Evolutionary conservation across 345 rosid species (phyloP), one percentile per base, ranked within the genome.

Genomic region (Turnera subulata): DNA sequence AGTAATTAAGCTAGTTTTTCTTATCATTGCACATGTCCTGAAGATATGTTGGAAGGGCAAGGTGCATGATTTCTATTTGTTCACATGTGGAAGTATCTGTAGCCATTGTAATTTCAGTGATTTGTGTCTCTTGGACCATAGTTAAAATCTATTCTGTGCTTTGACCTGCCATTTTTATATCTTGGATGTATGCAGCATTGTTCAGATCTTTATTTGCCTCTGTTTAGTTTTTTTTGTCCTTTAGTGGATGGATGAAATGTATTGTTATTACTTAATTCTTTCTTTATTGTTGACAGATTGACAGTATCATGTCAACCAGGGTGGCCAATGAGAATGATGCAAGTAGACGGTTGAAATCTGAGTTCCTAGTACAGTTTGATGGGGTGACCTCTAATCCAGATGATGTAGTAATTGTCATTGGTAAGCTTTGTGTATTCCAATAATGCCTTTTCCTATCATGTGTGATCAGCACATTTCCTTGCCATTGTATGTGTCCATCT

Each of bases 261-360:
- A 23, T 8, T 42, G 3, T 21, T 42, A 20, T 8, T 22, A 2
- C 24, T 58, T 45, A 54, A 35, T 2, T 3, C 37, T 64, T 11
- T 51, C 65, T 35, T 59, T 48, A 37, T 58, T 65, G 37, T 59
- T 29, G 51, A 70, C 78, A 92, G 98, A 92, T 92, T 60, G 98
- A 92, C 76, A 89, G 98, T 65, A 77, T 86, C 59, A 82, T 92
- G 96, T 92, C 98, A 35, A 84, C 89, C 26, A 84, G 96, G 78
- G 59, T 80, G 63, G 85, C 76, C 16, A 84, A 73, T 67, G 98
- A 92, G 78, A 84, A 86, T 79, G 98, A 92, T 72, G 79, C 96
- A 48, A 92, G 98, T 75, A 84, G 96, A 75, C 65, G 96, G 69
- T 69, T 92, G 75, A 92, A 92, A 68, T 92, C 96, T n/a, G 96